A percentile compares a stretch with the other conserved stretches of the same genome.
Conservation (phyloP, 805 yeast species). For the Hanseniaspora lachancei region DNA sequence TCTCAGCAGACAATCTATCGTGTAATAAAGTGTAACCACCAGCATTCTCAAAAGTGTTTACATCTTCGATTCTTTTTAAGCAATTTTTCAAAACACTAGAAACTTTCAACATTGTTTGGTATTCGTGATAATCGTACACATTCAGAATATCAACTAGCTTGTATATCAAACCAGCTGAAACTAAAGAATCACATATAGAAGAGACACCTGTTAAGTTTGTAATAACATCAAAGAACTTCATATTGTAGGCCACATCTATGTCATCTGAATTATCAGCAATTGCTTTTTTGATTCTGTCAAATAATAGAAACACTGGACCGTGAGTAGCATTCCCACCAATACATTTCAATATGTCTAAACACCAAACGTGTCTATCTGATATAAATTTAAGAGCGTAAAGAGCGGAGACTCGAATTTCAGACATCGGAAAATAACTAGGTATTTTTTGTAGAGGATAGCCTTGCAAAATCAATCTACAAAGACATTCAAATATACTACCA, state of each 20-base stretch:
- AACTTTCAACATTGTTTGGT: conserved; percentile 51
- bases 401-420: conserved; percentile 45
- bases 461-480: conserved; percentile 62
- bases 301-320: conserved; percentile 62
- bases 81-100: conserved; percentile 42
- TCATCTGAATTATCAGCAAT: conserved; percentile 27
- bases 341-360: conserved; percentile 62
- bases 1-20: conserved; percentile 48
- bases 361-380: conserved; percentile 53
- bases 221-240: conserved; percentile 45
- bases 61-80: conserved; percentile 34
- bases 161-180: conserved; percentile 64
- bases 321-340: conserved; percentile 79
- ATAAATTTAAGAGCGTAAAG: conserved; percentile 56
- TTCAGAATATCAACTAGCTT: conserved; percentile 51
- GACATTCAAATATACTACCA: conserved; percentile 52
- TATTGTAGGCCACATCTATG: conserved; percentile 37
- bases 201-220: conserved; percentile 48
- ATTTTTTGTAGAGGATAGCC: conserved; percentile 15
- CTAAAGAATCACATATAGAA: conserved; percentile 41
- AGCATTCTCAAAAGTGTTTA: conserved; percentile 50
- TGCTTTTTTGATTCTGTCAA: conserved; percentile 48
- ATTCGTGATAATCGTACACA: conserved; percentile 37
- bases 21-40: conserved; percentile 57
- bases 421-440: conserved; percentile 39